A percentile compares a stretch with the other conserved stretches of the same genome.
These are phyloP conservation scores for Solanum acaule DNA, from an alignment of 257 asterid species.

Conservation along the genomic window DNA sequence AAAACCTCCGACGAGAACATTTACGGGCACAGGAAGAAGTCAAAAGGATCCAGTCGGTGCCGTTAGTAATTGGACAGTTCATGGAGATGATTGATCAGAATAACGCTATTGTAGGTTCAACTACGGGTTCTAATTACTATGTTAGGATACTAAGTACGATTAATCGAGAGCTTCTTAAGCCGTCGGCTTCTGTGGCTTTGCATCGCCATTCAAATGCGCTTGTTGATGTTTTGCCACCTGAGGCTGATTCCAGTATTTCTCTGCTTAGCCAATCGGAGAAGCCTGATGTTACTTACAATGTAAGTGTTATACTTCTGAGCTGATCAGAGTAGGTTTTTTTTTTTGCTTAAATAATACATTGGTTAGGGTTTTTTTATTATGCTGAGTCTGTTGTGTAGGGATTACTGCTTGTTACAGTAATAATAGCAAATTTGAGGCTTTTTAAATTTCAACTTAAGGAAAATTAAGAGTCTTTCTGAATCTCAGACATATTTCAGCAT, in stretches of 20 bases:
- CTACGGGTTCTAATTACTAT: conserved; percentile 73
- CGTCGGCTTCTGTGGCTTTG: conserved; percentile 72
- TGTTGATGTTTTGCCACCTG: conserved; percentile 78
- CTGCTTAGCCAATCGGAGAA: conserved; percentile 77
- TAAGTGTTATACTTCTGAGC: conserved; percentile 5
- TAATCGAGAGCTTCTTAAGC: conserved; percentile 71
- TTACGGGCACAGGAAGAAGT: conserved; percentile 80
- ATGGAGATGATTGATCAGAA: conserved; percentile 92
- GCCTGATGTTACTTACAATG: conserved; percentile 71
- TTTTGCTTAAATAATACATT: neutral
- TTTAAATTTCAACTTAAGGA: neutral
- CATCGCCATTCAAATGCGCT: conserved; percentile 82
- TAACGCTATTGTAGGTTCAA: conserved; percentile 73
- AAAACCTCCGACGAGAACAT: conserved; percentile 71
- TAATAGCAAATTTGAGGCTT: neutral
- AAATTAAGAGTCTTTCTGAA: neutral
- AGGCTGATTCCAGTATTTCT: conserved; percentile 76
- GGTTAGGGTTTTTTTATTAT: neutral
- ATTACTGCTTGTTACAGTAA: neutral
- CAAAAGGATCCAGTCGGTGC: conserved; percentile 81
- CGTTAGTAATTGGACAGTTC: conserved; percentile 79
- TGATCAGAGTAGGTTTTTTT: neutral
- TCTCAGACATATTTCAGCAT: neutral
- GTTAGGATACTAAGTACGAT: conserved; percentile 67
- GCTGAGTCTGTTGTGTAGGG: neutral